A percentile compares a stretch with the other conserved stretches of the same genome.
phyloP scores from a whole-genome alignment of 148 eudicot species.

The Arbutus unedo region DNA sequence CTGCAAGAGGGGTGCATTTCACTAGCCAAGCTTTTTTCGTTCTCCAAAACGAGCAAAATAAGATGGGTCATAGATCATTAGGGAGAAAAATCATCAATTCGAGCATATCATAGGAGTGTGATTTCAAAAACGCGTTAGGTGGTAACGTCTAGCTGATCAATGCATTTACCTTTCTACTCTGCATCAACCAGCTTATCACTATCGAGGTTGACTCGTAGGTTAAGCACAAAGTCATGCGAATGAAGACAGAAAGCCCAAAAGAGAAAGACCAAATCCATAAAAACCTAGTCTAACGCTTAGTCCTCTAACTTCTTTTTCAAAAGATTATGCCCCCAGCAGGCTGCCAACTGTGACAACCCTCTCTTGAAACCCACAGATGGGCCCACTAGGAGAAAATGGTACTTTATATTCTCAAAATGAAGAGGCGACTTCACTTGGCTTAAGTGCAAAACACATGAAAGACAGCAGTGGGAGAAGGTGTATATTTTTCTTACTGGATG shows the following conservation, averaged over 20 bases:
- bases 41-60: neutral
- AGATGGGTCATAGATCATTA: neutral
- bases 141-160: neutral
- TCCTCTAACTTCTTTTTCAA: too few relatives aligned
- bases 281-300: too few relatives aligned
- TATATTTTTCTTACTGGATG: conserved; percentile 51
- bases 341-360: too few relatives aligned
- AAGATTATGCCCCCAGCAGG: too few relatives aligned
- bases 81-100: neutral
- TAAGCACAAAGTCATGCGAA: too few relatives aligned
- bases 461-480: neutral
- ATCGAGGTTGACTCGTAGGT: too few relatives aligned
- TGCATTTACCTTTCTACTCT: neutral
- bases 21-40: neutral
- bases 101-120: neutral
- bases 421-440: too few relatives aligned
- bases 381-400: too few relatives aligned
- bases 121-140: neutral
- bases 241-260: too few relatives aligned
- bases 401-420: too few relatives aligned
- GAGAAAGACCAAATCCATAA: too few relatives aligned
- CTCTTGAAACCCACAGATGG: too few relatives aligned
- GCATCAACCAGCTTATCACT: neutral
- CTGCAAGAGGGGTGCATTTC: conserved; percentile 34
- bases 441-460: neutral